Base-by-base conservation (phyloP, 2,329 filamentous ascomycete genomes). In the Alternaria tenuissima region DNA sequence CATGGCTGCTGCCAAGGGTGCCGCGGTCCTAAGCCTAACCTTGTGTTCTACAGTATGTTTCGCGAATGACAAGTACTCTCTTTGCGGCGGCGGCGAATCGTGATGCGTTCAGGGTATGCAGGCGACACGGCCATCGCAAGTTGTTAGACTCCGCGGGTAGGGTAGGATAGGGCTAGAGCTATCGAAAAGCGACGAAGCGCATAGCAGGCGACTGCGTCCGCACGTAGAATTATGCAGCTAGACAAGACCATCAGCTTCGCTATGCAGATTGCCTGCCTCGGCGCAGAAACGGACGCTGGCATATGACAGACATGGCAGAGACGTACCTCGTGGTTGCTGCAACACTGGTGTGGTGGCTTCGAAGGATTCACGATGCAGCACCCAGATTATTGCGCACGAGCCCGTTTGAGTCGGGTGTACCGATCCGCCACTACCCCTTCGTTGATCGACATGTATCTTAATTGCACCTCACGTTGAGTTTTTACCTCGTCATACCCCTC, bases 301-400 rank as follows among this genome's bases (percentile, higher is more conserved):
- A 24, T 18, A 22, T 18, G 24, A 28, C 12, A 34, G 46, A 58
- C 32, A 55, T 20, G 39, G 46, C 36, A 54, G 38, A 44, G 44
- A 61, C 56, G 39, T 65, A 59, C 53, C 47, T 55, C 30, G 49
- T 55, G 53, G 49, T 38, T 16, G 58, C 61, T 53, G 59, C 59
- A 51, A 36, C 22, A 58, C 52, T 59, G 61, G 59, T 57, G 55
- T 62, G 62, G 64, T 66, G 63, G 66, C 65, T 62, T 63, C 55
- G 65, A 64, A 68, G 66, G 63, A 69, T 67, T 64, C 62, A 59
- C 46, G 62, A 59, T 65, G 66, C 70, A 68, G 59, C 39, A 60
- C 46, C 48, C 51, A 57, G 52, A 53, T 44, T 54, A 52, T 56
- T 55, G 64, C 56, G 66, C 66, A 63, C 61, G 64, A 63, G 62